phyloP scores from a whole-genome alignment of 441 rosid species.

The Rhodomyrtus psidioides region DNA sequence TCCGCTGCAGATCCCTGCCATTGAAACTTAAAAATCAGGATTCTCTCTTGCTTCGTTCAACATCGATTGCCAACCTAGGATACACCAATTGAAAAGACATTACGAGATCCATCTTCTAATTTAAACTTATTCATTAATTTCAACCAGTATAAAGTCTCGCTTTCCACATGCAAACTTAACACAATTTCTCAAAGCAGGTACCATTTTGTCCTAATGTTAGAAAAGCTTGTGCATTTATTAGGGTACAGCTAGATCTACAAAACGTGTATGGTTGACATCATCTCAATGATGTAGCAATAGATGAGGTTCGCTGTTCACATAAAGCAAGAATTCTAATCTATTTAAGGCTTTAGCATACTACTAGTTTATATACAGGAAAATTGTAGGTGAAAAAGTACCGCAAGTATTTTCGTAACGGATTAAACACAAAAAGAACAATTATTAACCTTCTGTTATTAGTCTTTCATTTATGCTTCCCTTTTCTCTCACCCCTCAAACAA shows the following conservation, averaged over 20 bases:
- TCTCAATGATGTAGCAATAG: neutral
- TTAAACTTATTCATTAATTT: neutral
- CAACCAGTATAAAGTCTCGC: neutral
- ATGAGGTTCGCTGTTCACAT: neutral
- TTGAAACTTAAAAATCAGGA: neutral
- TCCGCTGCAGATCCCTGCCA: constrained; percentile 91
- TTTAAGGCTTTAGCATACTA: neutral
- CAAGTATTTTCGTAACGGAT: neutral
- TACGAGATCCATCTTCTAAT: neutral
- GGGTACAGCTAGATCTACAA: neutral
- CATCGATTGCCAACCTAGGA: neutral
- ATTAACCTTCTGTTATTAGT: neutral
- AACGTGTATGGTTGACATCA: neutral
- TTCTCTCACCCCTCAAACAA: neutral
- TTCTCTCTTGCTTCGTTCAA: neutral
- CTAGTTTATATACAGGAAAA: neutral
- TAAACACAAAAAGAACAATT: neutral
- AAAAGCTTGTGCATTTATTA: neutral
- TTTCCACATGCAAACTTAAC: neutral
- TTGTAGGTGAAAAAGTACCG: neutral
- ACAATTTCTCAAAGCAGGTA: neutral
- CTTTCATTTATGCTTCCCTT: neutral
- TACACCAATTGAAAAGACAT: neutral
- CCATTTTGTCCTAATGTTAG: neutral
- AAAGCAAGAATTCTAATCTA: neutral